A percentile compares a stretch with the other conserved stretches of the same genome.
These are phyloP conservation scores for Brassica juncea DNA, from an alignment of 345 rosid genomes.

Conservation along the genomic window DNA sequence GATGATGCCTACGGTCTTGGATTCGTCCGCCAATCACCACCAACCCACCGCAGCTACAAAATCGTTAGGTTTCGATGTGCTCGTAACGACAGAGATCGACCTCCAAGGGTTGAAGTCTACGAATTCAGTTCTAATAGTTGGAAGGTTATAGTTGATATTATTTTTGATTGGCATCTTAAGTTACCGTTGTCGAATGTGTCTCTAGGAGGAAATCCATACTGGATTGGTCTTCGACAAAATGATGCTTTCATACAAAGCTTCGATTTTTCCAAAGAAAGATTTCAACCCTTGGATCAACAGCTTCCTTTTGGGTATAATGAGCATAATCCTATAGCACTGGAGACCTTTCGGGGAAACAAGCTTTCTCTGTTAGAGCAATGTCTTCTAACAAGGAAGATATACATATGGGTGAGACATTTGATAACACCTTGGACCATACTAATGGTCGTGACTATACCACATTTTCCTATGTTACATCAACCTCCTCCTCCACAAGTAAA, in stretches of 20 bases:
- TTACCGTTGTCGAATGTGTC: not conserved
- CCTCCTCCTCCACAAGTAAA: not conserved
- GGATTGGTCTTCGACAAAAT: not conserved
- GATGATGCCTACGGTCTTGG: slow-evolving; percentile 16
- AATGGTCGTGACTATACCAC: slow-evolving; percentile 1
- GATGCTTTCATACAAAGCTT: not conserved
- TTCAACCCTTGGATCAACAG: not conserved
- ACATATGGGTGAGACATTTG: slow-evolving; percentile 11
- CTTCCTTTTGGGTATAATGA: not conserved
- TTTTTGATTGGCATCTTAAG: not conserved
- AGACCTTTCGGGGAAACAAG: not conserved
- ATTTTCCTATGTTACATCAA: not conserved
- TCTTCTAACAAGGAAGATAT: slow-evolving; percentile 6
- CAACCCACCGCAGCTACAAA: not conserved
- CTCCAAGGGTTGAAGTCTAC: not conserved
- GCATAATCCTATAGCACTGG: not conserved
- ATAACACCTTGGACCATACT: slow-evolving; percentile 13
- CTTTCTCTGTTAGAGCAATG: slow-evolving; percentile 1
- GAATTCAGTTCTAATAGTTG: not conserved
- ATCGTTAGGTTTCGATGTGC: slow-evolving; percentile 10
- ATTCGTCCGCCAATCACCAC: slow-evolving; percentile 3
- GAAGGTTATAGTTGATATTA: not conserved
- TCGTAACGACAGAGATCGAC: slow-evolving; percentile 9
- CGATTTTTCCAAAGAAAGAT: not conserved
- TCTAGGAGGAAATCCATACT: not conserved